Conservation (phyloP, 495 filamentous ascomycete species). For the Clavariopsis aquatica region DNA sequence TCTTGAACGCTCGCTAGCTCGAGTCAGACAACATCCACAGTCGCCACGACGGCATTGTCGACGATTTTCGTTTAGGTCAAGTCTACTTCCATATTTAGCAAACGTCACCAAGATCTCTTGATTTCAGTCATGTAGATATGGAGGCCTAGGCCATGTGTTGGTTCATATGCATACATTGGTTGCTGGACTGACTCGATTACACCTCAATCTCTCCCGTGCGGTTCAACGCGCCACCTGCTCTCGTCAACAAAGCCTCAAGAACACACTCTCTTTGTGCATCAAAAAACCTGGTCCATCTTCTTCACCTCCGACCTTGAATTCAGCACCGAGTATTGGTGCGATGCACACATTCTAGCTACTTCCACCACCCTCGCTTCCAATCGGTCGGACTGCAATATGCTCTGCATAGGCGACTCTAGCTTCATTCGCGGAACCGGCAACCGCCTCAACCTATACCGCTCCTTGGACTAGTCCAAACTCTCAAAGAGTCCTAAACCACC, state of each 20-base stretch:
- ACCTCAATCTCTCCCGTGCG: constrained; percentile 12
- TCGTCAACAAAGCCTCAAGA: constrained; percentile 13
- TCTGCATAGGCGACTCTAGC: constrained; percentile 48
- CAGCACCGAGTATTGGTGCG: constrained; percentile 31
- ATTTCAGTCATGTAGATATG: not conserved
- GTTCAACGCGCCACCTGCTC: constrained; percentile 8
- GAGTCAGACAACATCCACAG: not conserved
- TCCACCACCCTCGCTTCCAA: constrained; percentile 7
- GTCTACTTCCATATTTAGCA: not conserved
- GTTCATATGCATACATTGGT: not conserved
- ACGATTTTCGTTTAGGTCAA: not conserved
- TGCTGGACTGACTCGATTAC: not conserved
- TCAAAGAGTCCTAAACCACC: no score
- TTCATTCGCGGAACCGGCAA: constrained; percentile 18
- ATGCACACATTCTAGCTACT: not conserved
- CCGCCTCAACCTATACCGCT: constrained; percentile 17
- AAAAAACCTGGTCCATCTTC: constrained; percentile 23
- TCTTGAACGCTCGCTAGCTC: not conserved
- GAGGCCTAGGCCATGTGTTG: not conserved
- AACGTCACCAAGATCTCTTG: not conserved
- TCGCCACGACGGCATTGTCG: no score
- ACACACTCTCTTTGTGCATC: constrained; percentile 26
- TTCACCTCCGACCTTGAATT: constrained; percentile 35
- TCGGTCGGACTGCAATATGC: constrained; percentile 51
- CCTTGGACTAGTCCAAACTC: constrained; percentile 5